A percentile compares a stretch with the other conserved stretches of the same genome.
These are phyloP conservation scores for Boehmeria nivea DNA, from an alignment of 306 rosid genomes.

Conservation along the genomic window DNA sequence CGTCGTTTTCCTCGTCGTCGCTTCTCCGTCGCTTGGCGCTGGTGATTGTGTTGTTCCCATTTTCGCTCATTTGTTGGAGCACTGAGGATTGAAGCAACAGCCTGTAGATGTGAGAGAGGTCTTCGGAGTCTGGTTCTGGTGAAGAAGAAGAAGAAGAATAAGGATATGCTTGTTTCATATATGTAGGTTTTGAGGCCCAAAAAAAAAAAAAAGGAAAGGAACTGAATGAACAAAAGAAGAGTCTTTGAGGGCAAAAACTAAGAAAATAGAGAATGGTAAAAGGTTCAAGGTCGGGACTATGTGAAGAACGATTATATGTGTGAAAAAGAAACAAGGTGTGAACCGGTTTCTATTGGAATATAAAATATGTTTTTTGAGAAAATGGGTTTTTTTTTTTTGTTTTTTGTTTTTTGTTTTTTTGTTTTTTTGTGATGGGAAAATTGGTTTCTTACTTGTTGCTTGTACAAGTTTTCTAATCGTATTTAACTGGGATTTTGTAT, in stretches of 20 bases:
- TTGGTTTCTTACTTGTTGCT: too few species aligned
- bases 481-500: background rate
- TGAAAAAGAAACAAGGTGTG: conserved; percentile 28
- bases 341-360: conserved; percentile 16
- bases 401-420: background rate
- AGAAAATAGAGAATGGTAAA: background rate
- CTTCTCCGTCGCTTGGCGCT: background rate
- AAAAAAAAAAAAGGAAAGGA: background rate
- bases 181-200: background rate
- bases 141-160: background rate
- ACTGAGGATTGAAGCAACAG: conserved; percentile 12
- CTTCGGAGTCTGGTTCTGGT: conserved; percentile 11
- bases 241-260: background rate
- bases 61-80: conserved; percentile 34
- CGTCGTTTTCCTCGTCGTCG: background rate
- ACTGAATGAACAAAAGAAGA: too few species aligned
- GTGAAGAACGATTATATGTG: conserved; percentile 22
- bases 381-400: background rate
- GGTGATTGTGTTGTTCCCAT: background rate
- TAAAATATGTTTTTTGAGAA: background rate
- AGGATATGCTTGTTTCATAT: conserved; percentile 15
- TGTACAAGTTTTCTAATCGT: too few species aligned
- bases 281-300: too few species aligned
- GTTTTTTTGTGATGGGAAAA: too few species aligned
- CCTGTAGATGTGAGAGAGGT: conserved; percentile 11